These are phyloP conservation scores for Extremus antarcticus DNA, from an alignment of 495 filamentous ascomycete species.

Conservation along the genomic window DNA sequence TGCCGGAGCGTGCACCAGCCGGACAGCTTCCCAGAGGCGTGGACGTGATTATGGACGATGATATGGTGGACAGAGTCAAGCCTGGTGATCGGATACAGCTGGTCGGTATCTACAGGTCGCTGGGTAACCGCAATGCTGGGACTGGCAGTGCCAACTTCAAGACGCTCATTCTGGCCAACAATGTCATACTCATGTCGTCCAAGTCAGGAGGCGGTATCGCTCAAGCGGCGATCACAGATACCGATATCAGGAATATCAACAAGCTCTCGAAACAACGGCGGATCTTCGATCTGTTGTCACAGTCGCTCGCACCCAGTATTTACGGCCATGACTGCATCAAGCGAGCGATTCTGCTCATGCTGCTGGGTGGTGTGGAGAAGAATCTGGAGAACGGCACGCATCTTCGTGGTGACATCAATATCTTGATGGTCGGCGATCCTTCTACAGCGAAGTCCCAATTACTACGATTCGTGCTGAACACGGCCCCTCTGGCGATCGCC, in stretches of 20 bases:
- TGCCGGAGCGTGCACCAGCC: slow-evolving; percentile 93
- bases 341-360: slow-evolving; percentile 92
- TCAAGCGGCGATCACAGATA: slow-evolving; percentile 87
- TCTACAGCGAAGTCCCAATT: slow-evolving; percentile 98
- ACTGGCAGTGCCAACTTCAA: slow-evolving; percentile 84
- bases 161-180: slow-evolving; percentile 87
- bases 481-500: slow-evolving; percentile 90
- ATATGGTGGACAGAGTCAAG: slow-evolving; percentile 89
- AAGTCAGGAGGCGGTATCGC: slow-evolving; percentile 94
- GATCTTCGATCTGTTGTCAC: slow-evolving; percentile 85
- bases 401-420: slow-evolving; percentile 97
- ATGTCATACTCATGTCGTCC: slow-evolving; percentile 86
- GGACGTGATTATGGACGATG: slow-evolving; percentile 96
- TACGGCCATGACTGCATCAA: slow-evolving; percentile 98
- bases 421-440: slow-evolving; percentile 98
- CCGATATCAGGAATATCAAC: slow-evolving; percentile 97
- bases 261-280: slow-evolving; percentile 92
- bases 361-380: slow-evolving; percentile 97
- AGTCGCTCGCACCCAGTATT: slow-evolving; percentile 94
- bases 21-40: slow-evolving; percentile 92
- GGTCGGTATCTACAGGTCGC: slow-evolving; percentile 83
- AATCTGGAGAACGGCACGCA: slow-evolving; percentile 97
- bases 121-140: slow-evolving; percentile 86
- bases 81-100: slow-evolving; percentile 93
- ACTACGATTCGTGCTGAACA: slow-evolving; percentile 94